Percentiles rank a stretch among this genome's conserved stretches.
These are phyloP conservation scores for Collybia sp. DNA, from an alignment of 768 basidiomycete species.

Conservation along the genomic window DNA sequence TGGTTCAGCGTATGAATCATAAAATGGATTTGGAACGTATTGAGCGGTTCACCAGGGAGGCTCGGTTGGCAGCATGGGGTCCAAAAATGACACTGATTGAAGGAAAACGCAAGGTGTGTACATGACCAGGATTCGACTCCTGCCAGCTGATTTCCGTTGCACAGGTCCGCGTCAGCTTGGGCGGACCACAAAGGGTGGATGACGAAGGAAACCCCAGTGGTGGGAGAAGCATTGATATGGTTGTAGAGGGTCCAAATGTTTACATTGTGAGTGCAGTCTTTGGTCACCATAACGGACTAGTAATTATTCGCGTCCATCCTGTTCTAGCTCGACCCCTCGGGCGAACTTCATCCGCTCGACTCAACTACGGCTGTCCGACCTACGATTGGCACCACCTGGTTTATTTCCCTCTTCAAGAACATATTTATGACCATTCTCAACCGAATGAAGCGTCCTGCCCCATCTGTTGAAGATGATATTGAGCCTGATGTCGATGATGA, in stretches of 20 bases:
- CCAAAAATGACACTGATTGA: conserved; percentile 60
- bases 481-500: conserved; percentile 33
- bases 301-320: conserved; percentile 1
- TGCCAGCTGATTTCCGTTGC: conserved; percentile 4
- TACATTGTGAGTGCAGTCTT: conserved; percentile 56
- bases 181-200: conserved; percentile 39
- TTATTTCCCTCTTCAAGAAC: conserved; percentile 34
- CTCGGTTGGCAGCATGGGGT: conserved; percentile 80
- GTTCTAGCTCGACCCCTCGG: conserved; percentile 55
- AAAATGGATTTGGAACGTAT: conserved; percentile 68
- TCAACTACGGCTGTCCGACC: conserved; percentile 53
- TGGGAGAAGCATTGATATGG: conserved; percentile 67
- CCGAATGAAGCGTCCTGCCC: too few relatives aligned
- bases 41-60: conserved; percentile 52
- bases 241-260: conserved; percentile 73
- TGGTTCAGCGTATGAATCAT: conserved; percentile 77
- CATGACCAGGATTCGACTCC: neutral
- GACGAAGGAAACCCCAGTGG: conserved; percentile 49
- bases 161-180: conserved; percentile 71
- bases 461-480: conserved; percentile 10
- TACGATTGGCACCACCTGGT: conserved; percentile 67
- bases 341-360: conserved; percentile 54
- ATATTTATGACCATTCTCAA: neutral
- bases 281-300: neutral
- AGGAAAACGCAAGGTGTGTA: conserved; percentile 63